A percentile compares a stretch with the other conserved stretches of the same genome.
Evolutionary conservation across 2,329 filamentous ascomycete species (phyloP).

Genomic region (Xylariaceae sp.): DNA sequence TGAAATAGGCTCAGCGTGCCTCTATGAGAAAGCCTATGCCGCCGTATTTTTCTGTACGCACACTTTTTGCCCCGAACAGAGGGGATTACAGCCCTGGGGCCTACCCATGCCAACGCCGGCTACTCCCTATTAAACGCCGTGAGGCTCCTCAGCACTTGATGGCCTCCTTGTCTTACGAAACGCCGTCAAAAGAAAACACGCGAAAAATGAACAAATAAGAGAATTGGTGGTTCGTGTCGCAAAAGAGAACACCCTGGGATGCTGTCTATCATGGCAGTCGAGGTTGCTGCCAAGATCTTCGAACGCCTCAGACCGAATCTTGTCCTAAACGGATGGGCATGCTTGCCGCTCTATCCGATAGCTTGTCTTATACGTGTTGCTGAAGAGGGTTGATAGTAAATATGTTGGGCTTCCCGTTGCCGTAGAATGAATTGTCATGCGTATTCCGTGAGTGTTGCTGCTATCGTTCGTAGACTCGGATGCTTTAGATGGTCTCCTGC

Average conservation of each 20-base stretch:
- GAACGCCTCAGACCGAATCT: neutral
- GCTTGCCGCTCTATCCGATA: constrained; percentile 1
- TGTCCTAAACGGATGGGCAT: neutral
- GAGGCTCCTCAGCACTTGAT: constrained; percentile 56
- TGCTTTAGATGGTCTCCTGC: neutral
- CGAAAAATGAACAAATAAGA: neutral
- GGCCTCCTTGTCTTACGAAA: constrained; percentile 34
- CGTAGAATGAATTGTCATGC: neutral
- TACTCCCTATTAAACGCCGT: constrained; percentile 27
- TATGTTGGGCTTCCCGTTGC: neutral
- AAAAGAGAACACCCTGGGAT: constrained; percentile 2
- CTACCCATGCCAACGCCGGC: neutral
- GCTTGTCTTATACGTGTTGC: constrained; percentile 2
- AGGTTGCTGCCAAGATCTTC: neutral
- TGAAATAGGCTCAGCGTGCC: neutral
- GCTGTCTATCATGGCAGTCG: constrained; percentile 9
- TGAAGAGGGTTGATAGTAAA: neutral
- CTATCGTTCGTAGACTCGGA: neutral
- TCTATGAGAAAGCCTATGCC: neutral
- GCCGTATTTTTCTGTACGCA: neutral
- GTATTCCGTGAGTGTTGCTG: neutral
- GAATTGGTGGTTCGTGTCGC: neutral
- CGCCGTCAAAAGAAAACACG: constrained; percentile 23
- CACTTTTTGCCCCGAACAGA: neutral
- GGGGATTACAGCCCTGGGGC: neutral